Conservation (phyloP, 345 rosid species). For the Firmiana major region DNA sequence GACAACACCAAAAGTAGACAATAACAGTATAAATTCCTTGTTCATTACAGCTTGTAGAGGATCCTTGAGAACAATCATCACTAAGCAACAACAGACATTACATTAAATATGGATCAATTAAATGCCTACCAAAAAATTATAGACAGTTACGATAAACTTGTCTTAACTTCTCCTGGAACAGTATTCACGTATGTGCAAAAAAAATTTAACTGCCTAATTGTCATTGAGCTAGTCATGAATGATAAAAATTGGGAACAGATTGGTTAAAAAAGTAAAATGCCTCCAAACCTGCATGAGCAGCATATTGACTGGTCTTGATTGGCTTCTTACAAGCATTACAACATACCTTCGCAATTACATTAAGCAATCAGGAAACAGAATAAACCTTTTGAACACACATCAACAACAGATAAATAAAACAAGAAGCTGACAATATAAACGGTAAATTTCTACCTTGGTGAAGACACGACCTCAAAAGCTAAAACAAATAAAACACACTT, state of each 20-base stretch:
- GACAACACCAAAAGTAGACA: not conserved
- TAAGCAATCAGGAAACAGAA: slow-evolving; percentile 13
- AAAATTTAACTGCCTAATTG: not conserved
- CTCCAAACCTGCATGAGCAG: slow-evolving; percentile 59
- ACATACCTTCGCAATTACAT: slow-evolving; percentile 43
- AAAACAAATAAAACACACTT: not conserved
- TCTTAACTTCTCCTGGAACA: not conserved
- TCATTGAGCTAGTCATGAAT: not conserved
- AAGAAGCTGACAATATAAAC: not conserved
- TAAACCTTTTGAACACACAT: not conserved
- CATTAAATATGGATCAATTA: not conserved
- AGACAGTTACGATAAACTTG: not conserved
- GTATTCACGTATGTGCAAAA: not conserved
- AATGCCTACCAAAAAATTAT: slow-evolving; percentile 1
- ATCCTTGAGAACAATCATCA: not conserved
- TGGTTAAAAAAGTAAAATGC: slow-evolving; percentile 13
- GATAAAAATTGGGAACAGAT: not conserved
- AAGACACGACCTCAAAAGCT: not conserved
- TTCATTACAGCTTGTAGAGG: not conserved
- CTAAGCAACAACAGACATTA: not conserved
- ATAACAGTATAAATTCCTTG: not conserved
- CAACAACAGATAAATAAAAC: not conserved
- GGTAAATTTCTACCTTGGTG: not conserved
- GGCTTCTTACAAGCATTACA: slow-evolving; percentile 80
- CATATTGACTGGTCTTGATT: slow-evolving; percentile 57